Conservation (phyloP, 2,329 filamentous ascomycete species). For the Verticillium longisporum region DNA sequence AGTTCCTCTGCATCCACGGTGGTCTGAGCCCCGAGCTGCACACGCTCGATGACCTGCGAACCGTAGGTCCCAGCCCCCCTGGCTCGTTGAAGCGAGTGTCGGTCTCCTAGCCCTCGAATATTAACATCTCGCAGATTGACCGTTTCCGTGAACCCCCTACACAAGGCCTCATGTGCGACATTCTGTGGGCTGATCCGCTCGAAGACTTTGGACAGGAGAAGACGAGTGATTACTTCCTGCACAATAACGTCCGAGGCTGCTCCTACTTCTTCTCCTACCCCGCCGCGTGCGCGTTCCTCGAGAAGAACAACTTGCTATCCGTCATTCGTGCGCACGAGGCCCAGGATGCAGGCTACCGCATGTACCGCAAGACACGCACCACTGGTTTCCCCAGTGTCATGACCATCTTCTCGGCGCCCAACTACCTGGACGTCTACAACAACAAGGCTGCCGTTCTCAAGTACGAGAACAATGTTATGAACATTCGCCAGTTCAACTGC, state of each 20-base stretch:
- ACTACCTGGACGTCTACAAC: constrained; percentile 99
- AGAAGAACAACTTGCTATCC: constrained; percentile 97
- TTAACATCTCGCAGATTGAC: constrained; percentile 60
- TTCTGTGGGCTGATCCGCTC: constrained; percentile 95
- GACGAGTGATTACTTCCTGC: constrained; percentile 92
- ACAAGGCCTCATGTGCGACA: constrained; percentile 97
- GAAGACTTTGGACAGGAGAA: constrained; percentile 99
- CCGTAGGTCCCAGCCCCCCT: constrained; percentile 42
- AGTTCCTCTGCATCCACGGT: constrained; percentile 97
- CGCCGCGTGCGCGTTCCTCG: constrained; percentile 91
- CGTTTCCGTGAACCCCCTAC: constrained; percentile 96
- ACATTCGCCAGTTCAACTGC: constrained; percentile 99
- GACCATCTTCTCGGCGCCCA: constrained; percentile 99
- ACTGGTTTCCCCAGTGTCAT: constrained; percentile 98
- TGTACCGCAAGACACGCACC: constrained; percentile 98
- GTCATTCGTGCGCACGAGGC: constrained; percentile 97
- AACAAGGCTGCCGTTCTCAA: constrained; percentile 99
- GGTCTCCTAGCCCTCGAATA: not conserved
- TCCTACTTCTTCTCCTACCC: constrained; percentile 99
- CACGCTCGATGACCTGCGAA: constrained; percentile 89
- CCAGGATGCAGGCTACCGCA: constrained; percentile 95
- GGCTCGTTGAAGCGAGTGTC: not conserved
- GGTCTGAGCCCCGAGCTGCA: constrained; percentile 93
- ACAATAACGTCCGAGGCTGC: constrained; percentile 97
- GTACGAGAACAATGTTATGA: constrained; percentile 99